Percentiles rank a stretch among this genome's conserved stretches.
phyloP scores from a whole-genome alignment of 768 basidiomycete species.

The Russula vinacea region DNA sequence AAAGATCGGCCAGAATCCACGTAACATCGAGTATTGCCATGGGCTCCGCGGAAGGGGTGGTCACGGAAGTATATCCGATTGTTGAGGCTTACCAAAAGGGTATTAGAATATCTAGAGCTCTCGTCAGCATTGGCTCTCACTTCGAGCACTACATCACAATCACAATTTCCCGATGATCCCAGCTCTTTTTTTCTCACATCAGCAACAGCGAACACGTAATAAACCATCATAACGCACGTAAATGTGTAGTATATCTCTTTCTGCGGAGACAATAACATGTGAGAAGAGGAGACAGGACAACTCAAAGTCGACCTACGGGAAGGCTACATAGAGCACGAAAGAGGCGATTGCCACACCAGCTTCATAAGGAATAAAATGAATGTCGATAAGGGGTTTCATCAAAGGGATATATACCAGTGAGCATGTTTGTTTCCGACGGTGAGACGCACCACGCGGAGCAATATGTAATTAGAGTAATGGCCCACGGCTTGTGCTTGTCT shows the following conservation, averaged over 20 bases:
- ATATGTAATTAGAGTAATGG: slow-evolving; percentile 12
- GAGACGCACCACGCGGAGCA: slow-evolving; percentile 31
- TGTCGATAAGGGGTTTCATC: not conserved
- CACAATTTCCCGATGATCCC: slow-evolving; percentile 31
- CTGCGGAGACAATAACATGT: not conserved
- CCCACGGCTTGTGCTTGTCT: not conserved
- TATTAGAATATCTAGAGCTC: slow-evolving; percentile 31
- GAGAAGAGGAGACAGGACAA: not conserved
- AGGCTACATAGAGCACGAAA: slow-evolving; percentile 18
- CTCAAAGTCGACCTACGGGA: slow-evolving; percentile 12
- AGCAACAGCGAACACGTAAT: not conserved
- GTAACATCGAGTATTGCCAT: too few species aligned
- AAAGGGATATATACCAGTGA: slow-evolving; percentile 20
- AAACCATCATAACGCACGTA: not conserved
- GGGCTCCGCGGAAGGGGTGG: not conserved
- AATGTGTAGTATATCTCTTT: slow-evolving; percentile 22
- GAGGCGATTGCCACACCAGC: slow-evolving; percentile 19
- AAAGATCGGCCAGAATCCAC: not conserved
- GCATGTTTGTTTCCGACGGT: slow-evolving; percentile 34
- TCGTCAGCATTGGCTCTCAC: not conserved
- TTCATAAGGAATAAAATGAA: slow-evolving; percentile 1
- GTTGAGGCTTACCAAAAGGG: slow-evolving; percentile 33
- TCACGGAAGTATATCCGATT: slow-evolving; percentile 27
- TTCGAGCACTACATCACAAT: not conserved
- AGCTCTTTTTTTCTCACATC: slow-evolving; percentile 19